Evolutionary conservation across 495 filamentous ascomycete species (phyloP).

Genomic region (Sordaria brevicollis): DNA sequence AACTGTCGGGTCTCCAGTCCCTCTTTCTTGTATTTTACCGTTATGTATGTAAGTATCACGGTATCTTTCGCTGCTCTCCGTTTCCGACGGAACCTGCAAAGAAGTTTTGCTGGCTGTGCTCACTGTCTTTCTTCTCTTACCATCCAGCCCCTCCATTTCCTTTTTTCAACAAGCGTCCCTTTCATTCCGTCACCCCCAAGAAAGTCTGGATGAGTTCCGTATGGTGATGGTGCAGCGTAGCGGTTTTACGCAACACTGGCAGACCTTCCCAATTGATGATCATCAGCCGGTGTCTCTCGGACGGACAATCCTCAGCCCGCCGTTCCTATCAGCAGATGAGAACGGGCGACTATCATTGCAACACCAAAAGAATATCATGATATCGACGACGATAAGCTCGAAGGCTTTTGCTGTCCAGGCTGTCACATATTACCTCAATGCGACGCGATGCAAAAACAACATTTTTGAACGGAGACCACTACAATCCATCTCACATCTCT

Average conservation of each 20-base stretch:
- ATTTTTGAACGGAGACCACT: background rate
- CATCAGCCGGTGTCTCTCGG: background rate
- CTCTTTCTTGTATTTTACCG: constrained; percentile 1
- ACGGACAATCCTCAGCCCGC: background rate
- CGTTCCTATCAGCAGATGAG: background rate
- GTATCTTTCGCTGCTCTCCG: background rate
- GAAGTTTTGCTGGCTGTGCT: background rate
- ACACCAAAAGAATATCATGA: background rate
- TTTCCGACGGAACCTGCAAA: constrained; percentile 8
- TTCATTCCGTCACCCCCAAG: background rate
- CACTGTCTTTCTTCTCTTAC: background rate
- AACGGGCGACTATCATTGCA: background rate
- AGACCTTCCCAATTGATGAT: background rate
- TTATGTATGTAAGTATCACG: background rate
- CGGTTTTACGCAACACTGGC: too few relatives aligned
- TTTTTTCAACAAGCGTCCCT: background rate
- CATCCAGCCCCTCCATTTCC: background rate
- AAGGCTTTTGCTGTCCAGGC: background rate
- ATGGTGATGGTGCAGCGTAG: background rate
- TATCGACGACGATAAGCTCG: background rate
- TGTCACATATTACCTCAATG: too few relatives aligned
- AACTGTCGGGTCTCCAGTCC: constrained; percentile 21
- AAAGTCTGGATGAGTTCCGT: background rate
- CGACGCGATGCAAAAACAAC: background rate
- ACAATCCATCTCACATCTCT: background rate